A percentile compares a stretch with the other conserved stretches of the same genome.
Evolutionary conservation across 2,329 filamentous ascomycete genomes (phyloP).

Genomic region (Fusarium albidum): DNA sequence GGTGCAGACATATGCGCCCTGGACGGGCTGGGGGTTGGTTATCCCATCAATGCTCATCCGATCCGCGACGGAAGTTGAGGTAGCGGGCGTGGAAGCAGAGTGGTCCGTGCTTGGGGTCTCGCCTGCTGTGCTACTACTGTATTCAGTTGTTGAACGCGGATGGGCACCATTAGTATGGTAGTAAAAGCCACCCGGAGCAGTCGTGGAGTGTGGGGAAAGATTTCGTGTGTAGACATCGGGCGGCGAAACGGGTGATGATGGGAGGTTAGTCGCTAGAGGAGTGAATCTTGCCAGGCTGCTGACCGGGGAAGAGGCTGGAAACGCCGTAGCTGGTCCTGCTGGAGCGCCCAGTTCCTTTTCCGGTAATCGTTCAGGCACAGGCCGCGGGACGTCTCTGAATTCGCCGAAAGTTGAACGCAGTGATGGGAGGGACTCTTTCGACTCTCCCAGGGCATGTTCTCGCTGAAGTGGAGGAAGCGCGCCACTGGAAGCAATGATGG

Average conservation of each 20-base stretch:
- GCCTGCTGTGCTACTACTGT: slow-evolving; percentile 53
- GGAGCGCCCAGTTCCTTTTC: slow-evolving; percentile 44
- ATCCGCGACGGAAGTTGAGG: slow-evolving; percentile 53
- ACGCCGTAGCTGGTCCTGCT: slow-evolving; percentile 37
- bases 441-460: slow-evolving; percentile 46
- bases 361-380: slow-evolving; percentile 41
- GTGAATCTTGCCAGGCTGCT: slow-evolving; percentile 42
- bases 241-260: slow-evolving; percentile 60
- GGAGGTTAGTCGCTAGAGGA: slow-evolving; percentile 40
- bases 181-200: slow-evolving; percentile 52
- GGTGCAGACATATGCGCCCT: slow-evolving; percentile 66
- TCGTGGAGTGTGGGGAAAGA: slow-evolving; percentile 56
- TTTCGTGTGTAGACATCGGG: slow-evolving; percentile 55
- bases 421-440: slow-evolving; percentile 49
- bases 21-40: slow-evolving; percentile 59
- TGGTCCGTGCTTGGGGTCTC: slow-evolving; percentile 58
- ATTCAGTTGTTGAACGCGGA: slow-evolving; percentile 52
- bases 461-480: slow-evolving; percentile 50
- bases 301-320: slow-evolving; percentile 47
- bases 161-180: slow-evolving; percentile 42
- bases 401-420: slow-evolving; percentile 50
- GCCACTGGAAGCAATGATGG: slow-evolving; percentile 36
- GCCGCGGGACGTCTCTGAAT: slow-evolving; percentile 35
- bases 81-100: slow-evolving; percentile 53
- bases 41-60: slow-evolving; percentile 67